phyloP scores from a whole-genome alignment of 179 eudicot genomes.

The Heliamphora pulchella region DNA sequence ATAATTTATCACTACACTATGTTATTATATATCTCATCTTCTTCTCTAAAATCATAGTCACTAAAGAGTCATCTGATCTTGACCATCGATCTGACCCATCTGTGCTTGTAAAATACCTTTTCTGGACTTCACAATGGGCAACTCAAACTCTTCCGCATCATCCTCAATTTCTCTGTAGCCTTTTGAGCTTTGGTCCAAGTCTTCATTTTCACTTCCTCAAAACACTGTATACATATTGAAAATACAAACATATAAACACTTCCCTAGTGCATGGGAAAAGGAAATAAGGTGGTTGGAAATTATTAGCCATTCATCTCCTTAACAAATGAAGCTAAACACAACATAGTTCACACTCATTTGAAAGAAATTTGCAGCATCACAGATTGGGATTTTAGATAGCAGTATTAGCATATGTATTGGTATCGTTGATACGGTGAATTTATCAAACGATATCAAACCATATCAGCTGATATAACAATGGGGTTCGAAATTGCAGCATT shows the following conservation, averaged over 20 bases:
- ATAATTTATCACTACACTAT: not conserved
- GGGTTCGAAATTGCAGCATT: no score
- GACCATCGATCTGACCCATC: not conserved
- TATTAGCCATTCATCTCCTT: not conserved
- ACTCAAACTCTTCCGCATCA: slow-evolving; percentile 44
- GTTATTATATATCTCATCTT: not conserved
- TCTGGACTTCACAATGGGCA: slow-evolving; percentile 29
- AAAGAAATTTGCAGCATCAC: not conserved
- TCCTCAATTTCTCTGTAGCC: slow-evolving; percentile 29
- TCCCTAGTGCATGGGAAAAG: not conserved
- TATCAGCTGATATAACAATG: no score
- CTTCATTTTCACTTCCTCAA: slow-evolving; percentile 38
- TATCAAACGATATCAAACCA: no score
- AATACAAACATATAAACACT: no score
- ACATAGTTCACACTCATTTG: not conserved
- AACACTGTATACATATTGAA: slow-evolving; percentile 25
- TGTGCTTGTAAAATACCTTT: not conserved
- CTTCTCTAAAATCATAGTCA: not conserved
- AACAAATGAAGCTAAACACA: not conserved
- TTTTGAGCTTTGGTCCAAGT: slow-evolving; percentile 31
- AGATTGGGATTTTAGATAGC: no score
- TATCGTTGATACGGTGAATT: no score
- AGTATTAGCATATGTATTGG: no score
- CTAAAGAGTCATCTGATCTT: not conserved
- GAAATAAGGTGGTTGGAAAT: not conserved